phyloP scores from a whole-genome alignment of 495 filamentous ascomycete genomes.

The Lophium mytilinum region DNA sequence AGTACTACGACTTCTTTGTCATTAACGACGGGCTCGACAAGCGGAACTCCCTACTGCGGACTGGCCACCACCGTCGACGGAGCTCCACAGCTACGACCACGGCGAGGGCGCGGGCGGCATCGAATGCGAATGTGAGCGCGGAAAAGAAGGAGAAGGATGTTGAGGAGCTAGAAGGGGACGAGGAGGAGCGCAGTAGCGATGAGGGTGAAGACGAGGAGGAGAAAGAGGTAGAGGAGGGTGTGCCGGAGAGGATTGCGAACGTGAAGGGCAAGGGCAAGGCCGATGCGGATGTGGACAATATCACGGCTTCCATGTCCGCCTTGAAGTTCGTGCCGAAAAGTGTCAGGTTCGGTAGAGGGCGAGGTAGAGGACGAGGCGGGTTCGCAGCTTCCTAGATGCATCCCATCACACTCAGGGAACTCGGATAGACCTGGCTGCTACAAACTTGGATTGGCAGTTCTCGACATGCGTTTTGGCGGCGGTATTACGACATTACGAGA shows the following conservation, averaged over 20 bases:
- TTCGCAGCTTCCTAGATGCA: conserved; percentile 12
- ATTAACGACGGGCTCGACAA: conserved; percentile 84
- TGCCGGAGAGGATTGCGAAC: not conserved
- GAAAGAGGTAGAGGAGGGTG: not conserved
- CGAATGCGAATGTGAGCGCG: not conserved
- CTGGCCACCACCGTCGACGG: conserved; percentile 38
- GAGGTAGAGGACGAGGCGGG: conserved; percentile 43
- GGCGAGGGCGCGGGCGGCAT: not conserved
- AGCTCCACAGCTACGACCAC: conserved; percentile 40
- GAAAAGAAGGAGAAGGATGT: not conserved
- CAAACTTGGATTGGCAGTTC: too few species aligned
- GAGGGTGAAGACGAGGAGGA: not conserved
- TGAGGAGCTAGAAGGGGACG: not conserved
- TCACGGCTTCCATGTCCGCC: conserved; percentile 73
- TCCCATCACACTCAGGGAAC: too few species aligned
- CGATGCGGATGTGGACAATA: conserved; percentile 59
- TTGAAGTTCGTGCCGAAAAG: conserved; percentile 75
- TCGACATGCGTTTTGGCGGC: too few species aligned
- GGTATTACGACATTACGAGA: too few species aligned
- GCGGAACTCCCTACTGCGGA: conserved; percentile 63
- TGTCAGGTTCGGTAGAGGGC: conserved; percentile 60
- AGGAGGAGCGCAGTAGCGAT: not conserved
- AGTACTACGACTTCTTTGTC: conserved; percentile 83
- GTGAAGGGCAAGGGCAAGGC: not conserved
- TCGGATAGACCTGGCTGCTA: too few species aligned